Percentiles rank a stretch among this genome's conserved stretches.
Conservation (phyloP, 441 rosid species). For the Theobroma grandiflorum region DNA sequence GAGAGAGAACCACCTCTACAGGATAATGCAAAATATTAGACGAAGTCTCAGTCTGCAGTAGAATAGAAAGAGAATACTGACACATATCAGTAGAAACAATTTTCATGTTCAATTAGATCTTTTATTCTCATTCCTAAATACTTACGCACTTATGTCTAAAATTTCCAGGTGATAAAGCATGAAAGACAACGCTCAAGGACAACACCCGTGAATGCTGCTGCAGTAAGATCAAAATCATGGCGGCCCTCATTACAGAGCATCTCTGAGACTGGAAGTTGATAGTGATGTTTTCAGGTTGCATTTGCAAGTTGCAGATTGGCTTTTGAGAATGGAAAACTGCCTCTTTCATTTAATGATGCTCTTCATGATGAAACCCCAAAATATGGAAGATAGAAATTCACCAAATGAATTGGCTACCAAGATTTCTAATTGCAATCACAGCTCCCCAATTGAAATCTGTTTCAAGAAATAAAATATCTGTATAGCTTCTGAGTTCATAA, state of each 20-base stretch:
- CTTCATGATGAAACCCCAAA: slow-evolving; percentile 30
- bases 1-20: not conserved
- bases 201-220: slow-evolving; percentile 46
- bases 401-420: slow-evolving; percentile 14
- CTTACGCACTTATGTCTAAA: slow-evolving; percentile 20
- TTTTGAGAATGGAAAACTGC: slow-evolving; percentile 21
- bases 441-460: slow-evolving; percentile 27
- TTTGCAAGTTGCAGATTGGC: slow-evolving; percentile 17
- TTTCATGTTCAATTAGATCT: not conserved
- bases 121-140: not conserved
- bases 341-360: slow-evolving; percentile 27
- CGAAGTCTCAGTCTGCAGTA: not conserved
- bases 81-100: not conserved
- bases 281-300: slow-evolving; percentile 15
- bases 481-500: slow-evolving; percentile 39
- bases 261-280: slow-evolving; percentile 71
- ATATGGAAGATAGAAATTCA: slow-evolving; percentile 21
- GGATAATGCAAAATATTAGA: not conserved
- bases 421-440: slow-evolving; percentile 24
- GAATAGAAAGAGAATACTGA: not conserved
- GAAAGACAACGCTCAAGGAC: slow-evolving; percentile 59
- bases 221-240: slow-evolving; percentile 74
- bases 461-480: slow-evolving; percentile 45
- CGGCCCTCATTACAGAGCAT: slow-evolving; percentile 89
- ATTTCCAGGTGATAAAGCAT: slow-evolving; percentile 50